A percentile compares a stretch with the other conserved stretches of the same genome.
Conservation (phyloP, 306 rosid species). For the Betula pendula region DNA sequence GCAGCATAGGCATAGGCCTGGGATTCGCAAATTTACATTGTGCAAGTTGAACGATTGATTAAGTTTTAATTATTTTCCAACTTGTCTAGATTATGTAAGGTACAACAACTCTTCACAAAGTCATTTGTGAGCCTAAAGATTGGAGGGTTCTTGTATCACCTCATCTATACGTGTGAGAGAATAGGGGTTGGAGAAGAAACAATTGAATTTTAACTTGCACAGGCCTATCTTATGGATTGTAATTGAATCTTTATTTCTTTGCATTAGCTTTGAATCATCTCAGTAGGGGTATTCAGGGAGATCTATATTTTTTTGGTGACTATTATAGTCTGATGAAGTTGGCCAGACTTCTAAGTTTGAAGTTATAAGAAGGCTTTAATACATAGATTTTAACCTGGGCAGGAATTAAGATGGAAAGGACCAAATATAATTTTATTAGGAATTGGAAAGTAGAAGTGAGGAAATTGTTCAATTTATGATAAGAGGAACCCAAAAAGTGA, state of each 20-base stretch:
- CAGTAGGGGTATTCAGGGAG: neutral
- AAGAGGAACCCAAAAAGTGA: neutral
- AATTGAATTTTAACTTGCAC: neutral
- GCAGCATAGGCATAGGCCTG: neutral
- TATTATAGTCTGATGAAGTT: neutral
- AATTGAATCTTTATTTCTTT: neutral
- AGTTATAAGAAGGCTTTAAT: neutral
- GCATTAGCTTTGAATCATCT: neutral
- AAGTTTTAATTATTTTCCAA: neutral
- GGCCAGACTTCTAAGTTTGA: neutral
- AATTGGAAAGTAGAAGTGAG: neutral
- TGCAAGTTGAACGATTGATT: neutral
- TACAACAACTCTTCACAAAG: neutral
- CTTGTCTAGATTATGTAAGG: neutral
- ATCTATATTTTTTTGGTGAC: neutral
- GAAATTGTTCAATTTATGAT: neutral
- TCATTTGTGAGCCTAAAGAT: neutral
- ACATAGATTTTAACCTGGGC: neutral
- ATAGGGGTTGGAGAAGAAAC: neutral
- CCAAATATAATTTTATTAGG: neutral
- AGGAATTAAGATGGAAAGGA: neutral
- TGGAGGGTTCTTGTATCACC: neutral
- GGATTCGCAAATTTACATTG: neutral
- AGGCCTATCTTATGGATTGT: neutral
- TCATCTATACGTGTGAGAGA: neutral